These are phyloP conservation scores for Pseudogymnoascus sp. DNA, from an alignment of 2,329 filamentous ascomycete genomes.

Conservation along the genomic window DNA sequence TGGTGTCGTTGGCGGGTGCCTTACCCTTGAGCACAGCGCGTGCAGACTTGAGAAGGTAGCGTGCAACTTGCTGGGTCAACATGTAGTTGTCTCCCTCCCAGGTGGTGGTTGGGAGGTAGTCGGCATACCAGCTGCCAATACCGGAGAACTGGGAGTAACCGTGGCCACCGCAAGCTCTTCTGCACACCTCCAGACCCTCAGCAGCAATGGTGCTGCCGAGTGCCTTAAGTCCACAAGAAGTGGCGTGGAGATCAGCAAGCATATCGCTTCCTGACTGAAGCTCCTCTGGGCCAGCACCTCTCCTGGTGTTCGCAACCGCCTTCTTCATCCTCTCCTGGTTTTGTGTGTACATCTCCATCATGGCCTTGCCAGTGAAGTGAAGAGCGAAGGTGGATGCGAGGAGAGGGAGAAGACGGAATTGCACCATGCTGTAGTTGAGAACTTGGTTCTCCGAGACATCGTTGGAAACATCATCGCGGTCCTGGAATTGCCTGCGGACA, in stretches of 20 bases:
- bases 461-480: slow-evolving; percentile 53
- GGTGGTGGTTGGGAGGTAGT: slow-evolving; percentile 58
- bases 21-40: slow-evolving; percentile 59
- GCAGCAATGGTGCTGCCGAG: slow-evolving; percentile 62
- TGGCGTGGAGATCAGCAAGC: slow-evolving; percentile 66
- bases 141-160: slow-evolving; percentile 68
- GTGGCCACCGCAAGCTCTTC: slow-evolving; percentile 68
- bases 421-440: slow-evolving; percentile 74
- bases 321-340: slow-evolving; percentile 59
- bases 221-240: slow-evolving; percentile 67
- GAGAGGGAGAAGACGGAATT: slow-evolving; percentile 62
- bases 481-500: slow-evolving; percentile 69
- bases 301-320: slow-evolving; percentile 32
- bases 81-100: slow-evolving; percentile 80
- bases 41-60: slow-evolving; percentile 67
- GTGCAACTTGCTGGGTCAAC: slow-evolving; percentile 69
- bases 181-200: slow-evolving; percentile 66
- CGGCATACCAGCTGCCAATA: slow-evolving; percentile 66
- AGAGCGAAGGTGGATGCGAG: slow-evolving; percentile 68
- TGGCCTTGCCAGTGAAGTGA: slow-evolving; percentile 67
- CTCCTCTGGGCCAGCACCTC: slow-evolving; percentile 60
- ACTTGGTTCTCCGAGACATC: slow-evolving; percentile 61
- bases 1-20: slow-evolving; percentile 58
- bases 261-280: slow-evolving; percentile 56
- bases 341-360: slow-evolving; percentile 65